These are phyloP conservation scores for Pseudocercospora ulei DNA, from an alignment of 2,329 filamentous ascomycete species.

Conservation along the genomic window DNA sequence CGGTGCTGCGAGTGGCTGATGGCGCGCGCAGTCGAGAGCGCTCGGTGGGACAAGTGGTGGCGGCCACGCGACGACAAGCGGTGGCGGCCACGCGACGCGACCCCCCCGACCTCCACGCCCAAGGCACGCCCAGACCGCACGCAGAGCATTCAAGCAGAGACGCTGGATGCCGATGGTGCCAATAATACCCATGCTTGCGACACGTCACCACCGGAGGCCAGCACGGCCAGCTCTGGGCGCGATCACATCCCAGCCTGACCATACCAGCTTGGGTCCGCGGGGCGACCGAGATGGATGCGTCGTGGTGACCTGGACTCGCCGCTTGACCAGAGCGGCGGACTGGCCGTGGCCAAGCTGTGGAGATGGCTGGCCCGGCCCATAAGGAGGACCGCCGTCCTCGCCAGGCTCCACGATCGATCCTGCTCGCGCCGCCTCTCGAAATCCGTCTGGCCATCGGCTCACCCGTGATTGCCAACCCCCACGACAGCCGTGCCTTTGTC, in stretches of 20 bases:
- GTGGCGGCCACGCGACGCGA: neutral
- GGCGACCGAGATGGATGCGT: neutral
- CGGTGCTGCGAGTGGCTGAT: no score
- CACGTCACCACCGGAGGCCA: slow-evolving; percentile 1
- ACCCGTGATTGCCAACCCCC: neutral
- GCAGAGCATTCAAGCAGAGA: no score
- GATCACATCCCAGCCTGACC: slow-evolving; percentile 1
- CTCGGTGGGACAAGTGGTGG: slow-evolving; percentile 3
- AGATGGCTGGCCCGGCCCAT: neutral
- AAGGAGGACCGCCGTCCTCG: neutral
- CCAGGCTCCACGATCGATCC: slow-evolving; percentile 4
- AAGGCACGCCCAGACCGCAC: no score
- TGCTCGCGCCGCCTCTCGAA: slow-evolving; percentile 20
- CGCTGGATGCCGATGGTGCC: no score
- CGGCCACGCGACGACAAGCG: slow-evolving; percentile 7
- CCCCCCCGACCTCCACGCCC: no score
- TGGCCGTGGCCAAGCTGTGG: neutral
- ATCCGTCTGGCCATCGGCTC: slow-evolving; percentile 15
- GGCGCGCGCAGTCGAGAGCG: slow-evolving; percentile 4
- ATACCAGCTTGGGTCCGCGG: slow-evolving; percentile 1
- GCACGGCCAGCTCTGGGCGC: slow-evolving; percentile 1
- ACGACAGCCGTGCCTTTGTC: slow-evolving; percentile 15
- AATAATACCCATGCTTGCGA: slow-evolving; percentile 6
- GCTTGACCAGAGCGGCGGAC: neutral
- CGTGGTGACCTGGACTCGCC: neutral